Evolutionary conservation across 345 rosid species (phyloP).

Genomic region (Citrus sp.): DNA sequence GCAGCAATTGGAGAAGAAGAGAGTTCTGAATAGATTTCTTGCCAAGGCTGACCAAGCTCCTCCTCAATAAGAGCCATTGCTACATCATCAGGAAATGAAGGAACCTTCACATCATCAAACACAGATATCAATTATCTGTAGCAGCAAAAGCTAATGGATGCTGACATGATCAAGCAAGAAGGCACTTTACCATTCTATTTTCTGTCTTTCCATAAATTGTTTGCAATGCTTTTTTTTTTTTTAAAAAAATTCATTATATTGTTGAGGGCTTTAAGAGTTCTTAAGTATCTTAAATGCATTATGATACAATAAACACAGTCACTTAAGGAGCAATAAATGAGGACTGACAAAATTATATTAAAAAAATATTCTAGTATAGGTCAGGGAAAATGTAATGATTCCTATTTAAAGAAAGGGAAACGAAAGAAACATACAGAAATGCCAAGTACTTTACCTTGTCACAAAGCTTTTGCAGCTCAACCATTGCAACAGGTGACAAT

Average conservation of each 20-base stretch:
- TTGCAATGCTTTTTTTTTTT: not conserved
- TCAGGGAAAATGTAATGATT: not conserved
- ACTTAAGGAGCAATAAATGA: not conserved
- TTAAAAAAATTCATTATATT: not conserved
- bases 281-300: not conserved
- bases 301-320: not conserved
- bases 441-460: slow-evolving; percentile 63
- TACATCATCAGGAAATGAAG: slow-evolving; percentile 95
- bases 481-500: slow-evolving; percentile 89
- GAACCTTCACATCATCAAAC: slow-evolving; percentile 64
- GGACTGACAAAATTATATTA: not conserved
- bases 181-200: not conserved
- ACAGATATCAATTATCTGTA: slow-evolving; percentile 22
- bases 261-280: not conserved
- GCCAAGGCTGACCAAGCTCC: slow-evolving; percentile 97
- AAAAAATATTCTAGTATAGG: not conserved
- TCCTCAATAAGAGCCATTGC: slow-evolving; percentile 95
- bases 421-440: not conserved
- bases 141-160: not conserved
- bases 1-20: slow-evolving; percentile 97
- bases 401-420: not conserved
- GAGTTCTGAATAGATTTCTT: slow-evolving; percentile 75
- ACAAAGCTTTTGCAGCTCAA: slow-evolving; percentile 95
- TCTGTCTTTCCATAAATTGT: not conserved
- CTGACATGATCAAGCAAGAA: not conserved